A percentile compares a stretch with the other conserved stretches of the same genome.
Conservation (phyloP, 1,284 basidiomycete species). For the Flammula alnicola region DNA sequence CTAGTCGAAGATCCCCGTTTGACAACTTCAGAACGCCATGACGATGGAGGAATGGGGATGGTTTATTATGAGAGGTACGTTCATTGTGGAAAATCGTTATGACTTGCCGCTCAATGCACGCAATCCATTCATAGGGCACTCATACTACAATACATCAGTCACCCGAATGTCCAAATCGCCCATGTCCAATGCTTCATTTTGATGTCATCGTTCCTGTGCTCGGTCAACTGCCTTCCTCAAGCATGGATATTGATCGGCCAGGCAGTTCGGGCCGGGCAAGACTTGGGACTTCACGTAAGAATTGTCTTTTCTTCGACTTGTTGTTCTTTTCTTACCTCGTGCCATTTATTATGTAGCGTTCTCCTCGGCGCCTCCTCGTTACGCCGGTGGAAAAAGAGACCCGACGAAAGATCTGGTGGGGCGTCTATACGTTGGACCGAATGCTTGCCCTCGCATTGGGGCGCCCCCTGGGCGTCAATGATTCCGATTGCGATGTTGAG, state of each 20-base stretch:
- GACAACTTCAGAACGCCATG: slow-evolving; percentile 56
- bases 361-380: slow-evolving; percentile 73
- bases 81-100: neutral
- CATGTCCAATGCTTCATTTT: slow-evolving; percentile 90
- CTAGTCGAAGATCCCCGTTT: slow-evolving; percentile 77
- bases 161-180: slow-evolving; percentile 76
- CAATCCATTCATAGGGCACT: slow-evolving; percentile 60
- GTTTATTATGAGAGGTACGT: slow-evolving; percentile 82
- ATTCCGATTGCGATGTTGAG: slow-evolving; percentile 83
- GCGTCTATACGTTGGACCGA: slow-evolving; percentile 85
- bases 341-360: slow-evolving; percentile 59
- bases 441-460: slow-evolving; percentile 89
- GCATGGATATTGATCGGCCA: slow-evolving; percentile 90
- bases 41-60: slow-evolving; percentile 85
- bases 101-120: slow-evolving; percentile 1
- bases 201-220: slow-evolving; percentile 87
- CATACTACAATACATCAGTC: slow-evolving; percentile 88
- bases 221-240: slow-evolving; percentile 88
- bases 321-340: slow-evolving; percentile 12
- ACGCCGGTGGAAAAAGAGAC: slow-evolving; percentile 84
- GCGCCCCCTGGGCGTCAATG: slow-evolving; percentile 79
- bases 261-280: slow-evolving; percentile 84
- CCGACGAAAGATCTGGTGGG: slow-evolving; percentile 89
- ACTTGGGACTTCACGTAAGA: slow-evolving; percentile 87
- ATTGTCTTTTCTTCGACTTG: slow-evolving; percentile 7